These are phyloP conservation scores for Euphorbia peplus DNA, from an alignment of 345 rosid genomes.

Conservation along the genomic window DNA sequence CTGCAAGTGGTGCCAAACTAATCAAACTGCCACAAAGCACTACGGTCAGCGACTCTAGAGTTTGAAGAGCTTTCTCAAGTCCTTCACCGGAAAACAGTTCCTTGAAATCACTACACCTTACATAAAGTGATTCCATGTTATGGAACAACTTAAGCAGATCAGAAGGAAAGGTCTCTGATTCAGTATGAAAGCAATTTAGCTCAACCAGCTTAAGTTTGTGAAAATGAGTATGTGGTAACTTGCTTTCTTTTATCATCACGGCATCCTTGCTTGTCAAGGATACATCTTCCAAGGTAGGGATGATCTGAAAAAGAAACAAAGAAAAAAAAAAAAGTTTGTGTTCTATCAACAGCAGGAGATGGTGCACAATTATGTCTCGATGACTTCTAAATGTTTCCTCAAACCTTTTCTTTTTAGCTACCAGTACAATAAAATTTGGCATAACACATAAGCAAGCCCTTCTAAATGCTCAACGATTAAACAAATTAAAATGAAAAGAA, in stretches of 20 bases:
- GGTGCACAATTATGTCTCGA: too few species aligned
- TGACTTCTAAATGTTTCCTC: too few species aligned
- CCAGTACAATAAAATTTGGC: too few species aligned
- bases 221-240: constrained; percentile 1
- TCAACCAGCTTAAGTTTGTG: not conserved
- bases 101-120: not conserved
- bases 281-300: constrained; percentile 17
- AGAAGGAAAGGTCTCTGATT: constrained; percentile 5
- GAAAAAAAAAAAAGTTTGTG: too few species aligned
- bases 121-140: constrained; percentile 9
- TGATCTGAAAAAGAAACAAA: constrained; percentile 15
- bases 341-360: too few species aligned
- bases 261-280: not conserved
- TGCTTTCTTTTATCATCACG: not conserved
- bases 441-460: too few species aligned
- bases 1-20: constrained; percentile 8
- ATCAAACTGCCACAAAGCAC: constrained; percentile 4
- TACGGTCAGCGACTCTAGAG: not conserved
- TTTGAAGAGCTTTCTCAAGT: not conserved
- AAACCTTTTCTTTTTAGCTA: too few species aligned
- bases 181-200: not conserved
- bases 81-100: constrained; percentile 6
- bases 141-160: not conserved
- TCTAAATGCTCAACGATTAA: too few species aligned
- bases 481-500: too few species aligned